Conservation (phyloP, 352 stramenopile genomes). For the Pythium plurisporium region DNA sequence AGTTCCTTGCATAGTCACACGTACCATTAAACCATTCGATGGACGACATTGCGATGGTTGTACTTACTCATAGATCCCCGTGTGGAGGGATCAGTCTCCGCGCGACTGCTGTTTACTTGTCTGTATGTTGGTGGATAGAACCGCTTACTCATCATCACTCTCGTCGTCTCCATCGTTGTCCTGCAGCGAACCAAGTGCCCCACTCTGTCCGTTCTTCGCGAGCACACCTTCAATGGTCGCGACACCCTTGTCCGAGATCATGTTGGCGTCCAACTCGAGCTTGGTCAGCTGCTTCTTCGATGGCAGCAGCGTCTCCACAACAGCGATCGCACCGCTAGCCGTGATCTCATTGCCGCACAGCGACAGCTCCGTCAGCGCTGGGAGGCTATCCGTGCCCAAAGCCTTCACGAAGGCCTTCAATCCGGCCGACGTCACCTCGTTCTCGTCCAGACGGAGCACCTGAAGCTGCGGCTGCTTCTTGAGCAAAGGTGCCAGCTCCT, state of each 20-base stretch:
- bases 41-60: too few species aligned
- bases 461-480: conserved; percentile 43
- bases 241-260: conserved; percentile 70
- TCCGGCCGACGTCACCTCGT: conserved; percentile 69
- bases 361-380: conserved; percentile 47
- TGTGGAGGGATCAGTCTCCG: too few species aligned
- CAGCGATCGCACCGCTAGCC: conserved; percentile 54
- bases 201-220: conserved; percentile 36
- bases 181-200: conserved; percentile 65
- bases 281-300: conserved; percentile 35
- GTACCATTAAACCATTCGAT: too few species aligned
- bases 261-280: conserved; percentile 67
- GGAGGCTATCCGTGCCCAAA: conserved; percentile 28
- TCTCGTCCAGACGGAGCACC: conserved; percentile 76
- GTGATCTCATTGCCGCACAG: conserved; percentile 75
- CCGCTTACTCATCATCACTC: conserved; percentile 33
- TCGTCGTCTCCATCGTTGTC: conserved; percentile 82
- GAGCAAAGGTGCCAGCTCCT: conserved; percentile 57
- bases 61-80: too few species aligned
- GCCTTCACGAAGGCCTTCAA: conserved; percentile 32
- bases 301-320: conserved; percentile 43
- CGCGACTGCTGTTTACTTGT: not conserved
- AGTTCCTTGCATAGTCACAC: conserved; percentile 42
- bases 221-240: conserved; percentile 39
- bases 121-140: not conserved